A percentile compares a stretch with the other conserved stretches of the same genome.
phyloP scores from a whole-genome alignment of 768 basidiomycete species.

The Suillus clintonianus region DNA sequence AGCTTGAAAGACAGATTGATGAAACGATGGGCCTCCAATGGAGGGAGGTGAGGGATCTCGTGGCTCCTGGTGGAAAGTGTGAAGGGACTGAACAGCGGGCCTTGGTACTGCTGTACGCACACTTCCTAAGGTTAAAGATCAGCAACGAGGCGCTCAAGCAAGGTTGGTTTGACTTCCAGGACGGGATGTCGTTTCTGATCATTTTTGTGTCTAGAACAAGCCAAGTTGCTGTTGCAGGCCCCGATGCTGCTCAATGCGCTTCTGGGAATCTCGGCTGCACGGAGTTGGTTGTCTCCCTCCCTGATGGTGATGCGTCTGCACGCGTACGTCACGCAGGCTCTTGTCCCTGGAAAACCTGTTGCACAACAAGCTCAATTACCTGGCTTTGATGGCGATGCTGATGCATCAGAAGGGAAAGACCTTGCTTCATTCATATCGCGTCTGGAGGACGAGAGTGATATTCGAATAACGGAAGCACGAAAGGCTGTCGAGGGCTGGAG shows the following conservation, averaged over 20 bases:
- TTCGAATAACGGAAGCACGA: slow-evolving; percentile 30
- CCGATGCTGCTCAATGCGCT: slow-evolving; percentile 78
- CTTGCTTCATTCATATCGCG: slow-evolving; percentile 47
- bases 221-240: slow-evolving; percentile 64
- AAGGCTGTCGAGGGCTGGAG: slow-evolving; percentile 74
- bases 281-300: slow-evolving; percentile 86
- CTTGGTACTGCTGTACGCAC: slow-evolving; percentile 78
- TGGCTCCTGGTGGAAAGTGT: slow-evolving; percentile 32
- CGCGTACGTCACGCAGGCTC: slow-evolving; percentile 81
- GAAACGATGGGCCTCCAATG: slow-evolving; percentile 54
- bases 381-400: slow-evolving; percentile 49
- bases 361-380: slow-evolving; percentile 76
- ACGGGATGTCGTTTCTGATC: not conserved
- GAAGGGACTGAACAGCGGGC: slow-evolving; percentile 52
- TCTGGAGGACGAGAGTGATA: slow-evolving; percentile 55
- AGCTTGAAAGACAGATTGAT: slow-evolving; percentile 54
- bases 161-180: slow-evolving; percentile 47
- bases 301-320: slow-evolving; percentile 81
- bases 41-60: slow-evolving; percentile 48
- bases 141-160: slow-evolving; percentile 52
- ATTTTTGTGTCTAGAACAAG: slow-evolving; percentile 60
- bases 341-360: slow-evolving; percentile 54
- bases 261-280: slow-evolving; percentile 78
- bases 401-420: slow-evolving; percentile 40
- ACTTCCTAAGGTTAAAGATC: slow-evolving; percentile 72